Conservation (phyloP, 768 basidiomycete genomes). For the Leucosporidium scottii region DNA sequence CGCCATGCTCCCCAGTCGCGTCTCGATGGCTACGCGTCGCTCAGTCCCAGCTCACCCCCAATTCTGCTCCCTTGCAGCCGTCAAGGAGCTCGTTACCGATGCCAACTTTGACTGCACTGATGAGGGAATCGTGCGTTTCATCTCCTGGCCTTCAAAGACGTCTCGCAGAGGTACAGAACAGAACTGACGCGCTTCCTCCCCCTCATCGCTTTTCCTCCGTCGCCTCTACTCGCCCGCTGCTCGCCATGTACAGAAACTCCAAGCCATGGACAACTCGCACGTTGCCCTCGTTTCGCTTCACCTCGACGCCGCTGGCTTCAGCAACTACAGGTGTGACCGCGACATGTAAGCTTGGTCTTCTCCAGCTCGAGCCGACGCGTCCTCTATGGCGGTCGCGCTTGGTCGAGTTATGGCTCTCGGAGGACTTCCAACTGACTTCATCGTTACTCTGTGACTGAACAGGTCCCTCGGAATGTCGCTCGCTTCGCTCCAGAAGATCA, state of each 20-base stretch:
- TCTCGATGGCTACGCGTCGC: background rate
- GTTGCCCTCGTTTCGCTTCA: conserved; percentile 91
- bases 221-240: background rate
- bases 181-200: background rate
- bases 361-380: no score
- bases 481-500: conserved; percentile 79
- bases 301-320: conserved; percentile 71
- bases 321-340: conserved; percentile 83
- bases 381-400: background rate
- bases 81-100: conserved; percentile 96
- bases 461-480: conserved; percentile 76
- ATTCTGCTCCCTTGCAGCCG: conserved; percentile 51
- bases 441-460: background rate
- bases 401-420: no score
- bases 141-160: background rate
- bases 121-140: conserved; percentile 63
- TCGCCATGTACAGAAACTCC: conserved; percentile 55
- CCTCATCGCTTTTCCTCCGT: background rate
- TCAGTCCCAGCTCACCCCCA: background rate
- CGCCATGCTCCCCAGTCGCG: background rate
- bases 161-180: background rate
- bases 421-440: no score
- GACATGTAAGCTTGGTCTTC: conserved; percentile 52
- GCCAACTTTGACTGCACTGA: conserved; percentile 97
- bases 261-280: conserved; percentile 99